Base-by-base conservation (phyloP, 352 stramenopile species). In the Pythium brachiatum region DNA sequence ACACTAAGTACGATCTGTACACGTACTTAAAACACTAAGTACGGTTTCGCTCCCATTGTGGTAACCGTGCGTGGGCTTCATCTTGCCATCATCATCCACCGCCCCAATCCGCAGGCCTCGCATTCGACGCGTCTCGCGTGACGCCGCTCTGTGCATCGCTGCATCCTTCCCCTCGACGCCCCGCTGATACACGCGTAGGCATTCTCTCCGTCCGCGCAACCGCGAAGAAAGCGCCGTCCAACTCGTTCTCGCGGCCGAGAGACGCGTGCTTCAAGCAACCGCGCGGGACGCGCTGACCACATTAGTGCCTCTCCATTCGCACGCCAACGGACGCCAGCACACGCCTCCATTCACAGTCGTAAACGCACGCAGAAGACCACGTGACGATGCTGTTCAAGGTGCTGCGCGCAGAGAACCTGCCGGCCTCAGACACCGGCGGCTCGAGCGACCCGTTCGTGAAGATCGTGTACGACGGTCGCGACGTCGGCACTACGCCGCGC, bases 401-500 rank as follows among this genome's bases (percentile, higher is more conserved):
- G 64, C 71, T 92, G 36, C 81, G 79, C 47, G 86, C 83, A 9
- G 86, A 94, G 70, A 79, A 86, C 53, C 68, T 94, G 53, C 78
- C 78, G 20, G 72, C 81, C 38, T 69, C 72, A 18, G 83, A 92
- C 64, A 18, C 80, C 31, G 84, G 76, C 39, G 80, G 78, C 58
- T 86, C 73, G 59, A 88, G 81, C 50, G 86, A 94, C 52, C 81
- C 86, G 64, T 92, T 88, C 64, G 82, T 91, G 12, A 73, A 78
- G 48, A 72, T 94, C 34, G 73, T 74, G 46, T 94, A 91, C 66
- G 86, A 94, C 50, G 73, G 78, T 18, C 83, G 83, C 50, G 86
- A 94, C 53, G 68, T 94, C n/a, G 83, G 69, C 36, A 44, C 60
- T 1, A 89, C 85, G n/a, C 81, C 72, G n/a, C 71, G 76, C 46